Conservation (phyloP, 2,329 filamentous ascomycete genomes). For the Nakataea oryzae region DNA sequence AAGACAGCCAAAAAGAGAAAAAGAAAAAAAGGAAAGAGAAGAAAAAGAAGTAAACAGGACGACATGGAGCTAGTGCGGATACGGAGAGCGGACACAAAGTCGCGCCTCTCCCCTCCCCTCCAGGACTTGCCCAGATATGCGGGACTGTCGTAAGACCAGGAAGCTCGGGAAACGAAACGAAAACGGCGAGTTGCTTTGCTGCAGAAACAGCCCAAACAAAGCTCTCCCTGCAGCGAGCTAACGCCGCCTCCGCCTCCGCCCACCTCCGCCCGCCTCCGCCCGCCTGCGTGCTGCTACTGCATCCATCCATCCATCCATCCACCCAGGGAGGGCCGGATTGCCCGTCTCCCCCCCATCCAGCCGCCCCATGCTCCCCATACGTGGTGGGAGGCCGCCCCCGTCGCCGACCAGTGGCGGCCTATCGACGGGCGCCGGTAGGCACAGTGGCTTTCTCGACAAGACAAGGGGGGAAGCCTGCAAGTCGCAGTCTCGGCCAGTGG, state of each 20-base stretch:
- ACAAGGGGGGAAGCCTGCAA: background rate
- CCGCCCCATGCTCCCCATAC: no score
- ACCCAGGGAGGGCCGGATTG: no score
- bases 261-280: no score
- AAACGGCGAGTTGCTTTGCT: background rate
- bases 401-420: background rate
- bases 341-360: no score
- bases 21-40: background rate
- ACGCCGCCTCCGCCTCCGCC: background rate
- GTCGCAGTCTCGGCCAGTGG: no score
- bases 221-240: background rate
- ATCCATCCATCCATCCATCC: no score
- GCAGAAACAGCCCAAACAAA: background rate
- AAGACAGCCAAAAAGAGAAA: background rate
- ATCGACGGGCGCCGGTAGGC: background rate
- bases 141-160: background rate
- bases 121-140: no score
- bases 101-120: no score
- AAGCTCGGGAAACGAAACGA: background rate
- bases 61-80: no score
- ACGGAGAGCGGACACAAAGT: no score
- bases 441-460: no score
- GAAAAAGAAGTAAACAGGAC: background rate
- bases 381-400: background rate
- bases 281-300: background rate